Conservation (phyloP, 2,329 filamentous ascomycete genomes). For the Parastagonospora nodorum region DNA sequence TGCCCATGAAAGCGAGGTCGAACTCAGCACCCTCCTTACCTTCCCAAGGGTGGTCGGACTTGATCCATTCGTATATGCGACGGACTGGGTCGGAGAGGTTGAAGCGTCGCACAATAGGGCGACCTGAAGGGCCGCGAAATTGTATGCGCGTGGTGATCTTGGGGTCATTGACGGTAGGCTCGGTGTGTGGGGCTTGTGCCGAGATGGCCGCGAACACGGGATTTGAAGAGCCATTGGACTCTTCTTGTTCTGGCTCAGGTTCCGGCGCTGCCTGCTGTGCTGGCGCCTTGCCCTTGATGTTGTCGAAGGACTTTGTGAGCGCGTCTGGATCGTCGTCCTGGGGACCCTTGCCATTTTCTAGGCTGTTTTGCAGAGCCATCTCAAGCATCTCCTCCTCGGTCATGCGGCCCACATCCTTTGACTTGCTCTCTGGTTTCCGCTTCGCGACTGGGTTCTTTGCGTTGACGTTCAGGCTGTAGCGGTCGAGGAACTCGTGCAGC, state of each 20-base stretch:
- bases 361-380: conserved; percentile 87
- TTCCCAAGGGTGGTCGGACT: conserved; percentile 78
- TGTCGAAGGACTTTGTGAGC: conserved; percentile 70
- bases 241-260: conserved; percentile 23
- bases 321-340: conserved; percentile 83
- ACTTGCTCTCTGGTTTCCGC: conserved; percentile 72
- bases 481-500: conserved; percentile 93
- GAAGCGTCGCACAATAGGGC: conserved; percentile 86
- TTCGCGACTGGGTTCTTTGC: conserved; percentile 93
- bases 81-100: conserved; percentile 74
- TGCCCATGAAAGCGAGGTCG: conserved; percentile 86
- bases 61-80: conserved; percentile 94
- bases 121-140: conserved; percentile 74
- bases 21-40: conserved; percentile 80
- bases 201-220: conserved; percentile 73
- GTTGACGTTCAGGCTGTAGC: conserved; percentile 85
- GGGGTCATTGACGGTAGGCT: conserved; percentile 71
- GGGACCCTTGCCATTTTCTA: conserved; percentile 61
- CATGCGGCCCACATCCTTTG: conserved; percentile 81
- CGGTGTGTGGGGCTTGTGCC: conserved; percentile 72
- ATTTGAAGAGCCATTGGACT: conserved; percentile 41
- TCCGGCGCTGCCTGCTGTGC: conserved; percentile 21
- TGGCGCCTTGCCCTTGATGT: conserved; percentile 59
- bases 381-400: conserved; percentile 98
- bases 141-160: conserved; percentile 84